phyloP scores from a whole-genome alignment of 371 early-diverging fungal genomes.

The Dinochytrium kinnereticum region DNA sequence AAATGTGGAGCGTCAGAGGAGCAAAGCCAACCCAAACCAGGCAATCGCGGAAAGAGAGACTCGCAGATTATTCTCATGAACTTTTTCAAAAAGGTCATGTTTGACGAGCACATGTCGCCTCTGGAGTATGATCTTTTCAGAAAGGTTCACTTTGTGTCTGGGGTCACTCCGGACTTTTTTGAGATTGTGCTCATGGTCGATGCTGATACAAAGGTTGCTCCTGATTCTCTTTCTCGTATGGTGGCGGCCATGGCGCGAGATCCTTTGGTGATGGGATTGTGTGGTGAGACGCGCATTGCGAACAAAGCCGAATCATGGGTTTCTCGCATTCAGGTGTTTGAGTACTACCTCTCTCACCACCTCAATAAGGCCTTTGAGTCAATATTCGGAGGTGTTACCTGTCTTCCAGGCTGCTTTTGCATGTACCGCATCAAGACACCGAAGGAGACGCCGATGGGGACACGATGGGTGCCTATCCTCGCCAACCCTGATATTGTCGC shows the following conservation, averaged over 20 bases:
- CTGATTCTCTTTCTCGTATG: conserved; percentile 79
- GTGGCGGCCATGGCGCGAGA: conserved; percentile 73
- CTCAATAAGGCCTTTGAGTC: conserved; percentile 93
- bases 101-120: conserved; percentile 90
- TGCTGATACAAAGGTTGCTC: conserved; percentile 83
- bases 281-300: conserved; percentile 72
- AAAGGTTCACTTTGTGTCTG: conserved; percentile 67
- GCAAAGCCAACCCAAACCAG: conserved; percentile 65
- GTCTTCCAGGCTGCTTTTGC: conserved; percentile 95
- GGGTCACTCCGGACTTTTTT: conserved; percentile 79
- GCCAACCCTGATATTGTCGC: conserved; percentile 90
- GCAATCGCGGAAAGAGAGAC: conserved; percentile 98
- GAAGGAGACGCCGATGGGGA: conserved; percentile 54
- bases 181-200: conserved; percentile 95
- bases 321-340: conserved; percentile 76
- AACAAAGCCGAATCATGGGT: conserved; percentile 71
- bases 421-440: conserved; percentile 68
- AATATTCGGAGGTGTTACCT: conserved; percentile 96
- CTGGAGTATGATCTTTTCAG: conserved; percentile 91
- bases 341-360: conserved; percentile 95
- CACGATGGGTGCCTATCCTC: conserved; percentile 71
- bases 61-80: conserved; percentile 96
- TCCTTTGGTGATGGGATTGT: conserved; percentile 71
- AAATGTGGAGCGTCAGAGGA: conserved; percentile 91
- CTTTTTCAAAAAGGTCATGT: conserved; percentile 89